Evolutionary conservation across 495 filamentous ascomycete genomes (phyloP).

Genomic region (Zalerion maritima): DNA sequence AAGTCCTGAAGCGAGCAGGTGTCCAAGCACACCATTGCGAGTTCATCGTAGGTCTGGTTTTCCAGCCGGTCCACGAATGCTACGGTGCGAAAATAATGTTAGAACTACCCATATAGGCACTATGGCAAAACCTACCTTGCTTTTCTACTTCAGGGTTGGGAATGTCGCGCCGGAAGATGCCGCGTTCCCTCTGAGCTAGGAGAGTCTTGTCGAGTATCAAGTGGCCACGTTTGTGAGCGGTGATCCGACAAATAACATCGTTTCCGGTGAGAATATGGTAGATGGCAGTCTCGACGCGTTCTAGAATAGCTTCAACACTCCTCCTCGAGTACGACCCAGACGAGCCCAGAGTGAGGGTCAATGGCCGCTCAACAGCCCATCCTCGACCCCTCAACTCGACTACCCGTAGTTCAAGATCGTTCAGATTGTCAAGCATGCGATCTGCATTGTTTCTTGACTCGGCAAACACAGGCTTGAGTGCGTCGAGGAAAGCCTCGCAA

Average conservation of each 20-base stretch:
- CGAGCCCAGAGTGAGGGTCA: constrained; percentile 18
- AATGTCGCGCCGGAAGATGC: constrained; percentile 8
- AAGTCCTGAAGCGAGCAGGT: constrained; percentile 27
- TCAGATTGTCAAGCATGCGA: constrained; percentile 15
- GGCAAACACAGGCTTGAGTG: constrained; percentile 14
- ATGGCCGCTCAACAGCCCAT: constrained; percentile 24
- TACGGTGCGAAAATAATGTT: constrained; percentile 18
- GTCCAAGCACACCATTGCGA: constrained; percentile 30
- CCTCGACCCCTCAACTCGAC: constrained; percentile 24
- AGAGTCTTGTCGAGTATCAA: constrained; percentile 31
- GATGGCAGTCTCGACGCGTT: constrained; percentile 30
- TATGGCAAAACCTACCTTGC: constrained; percentile 7
- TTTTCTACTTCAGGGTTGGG: constrained; percentile 10
- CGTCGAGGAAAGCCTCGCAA: constrained; percentile 21
- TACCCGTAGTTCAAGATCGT: constrained; percentile 29
- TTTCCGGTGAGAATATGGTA: constrained; percentile 29
- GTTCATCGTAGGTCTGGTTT: constrained; percentile 24
- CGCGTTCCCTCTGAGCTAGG: constrained; percentile 20
- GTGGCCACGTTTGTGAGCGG: constrained; percentile 30
- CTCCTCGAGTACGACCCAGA: constrained; percentile 19
- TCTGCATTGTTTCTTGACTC: constrained; percentile 18
- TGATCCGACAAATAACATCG: constrained; percentile 26
- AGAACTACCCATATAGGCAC: constrained; percentile 9
- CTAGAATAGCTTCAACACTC: constrained; percentile 25
- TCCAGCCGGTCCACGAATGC: constrained; percentile 18